Conservation (phyloP, 345 rosid species). For the Aquilaria yunnanensis region DNA sequence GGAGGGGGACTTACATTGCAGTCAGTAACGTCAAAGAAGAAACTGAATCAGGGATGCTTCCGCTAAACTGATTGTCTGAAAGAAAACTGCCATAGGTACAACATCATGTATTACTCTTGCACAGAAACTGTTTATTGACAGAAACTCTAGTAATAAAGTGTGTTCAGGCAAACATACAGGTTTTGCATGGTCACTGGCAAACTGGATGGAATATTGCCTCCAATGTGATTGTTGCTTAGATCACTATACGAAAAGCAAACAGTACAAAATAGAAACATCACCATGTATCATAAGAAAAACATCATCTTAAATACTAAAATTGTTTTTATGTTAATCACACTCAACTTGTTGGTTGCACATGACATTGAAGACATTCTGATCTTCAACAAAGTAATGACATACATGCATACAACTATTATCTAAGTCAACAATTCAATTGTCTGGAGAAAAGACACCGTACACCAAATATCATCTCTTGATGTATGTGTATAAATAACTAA, state of each 20-base stretch:
- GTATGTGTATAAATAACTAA: no score
- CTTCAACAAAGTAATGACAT: no score
- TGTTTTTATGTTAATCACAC: no score
- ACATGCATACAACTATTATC: no score
- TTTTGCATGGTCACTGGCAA: slow-evolving; percentile 70
- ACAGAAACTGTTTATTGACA: neutral
- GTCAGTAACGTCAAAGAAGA: slow-evolving; percentile 51
- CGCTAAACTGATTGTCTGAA: slow-evolving; percentile 78
- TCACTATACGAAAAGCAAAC: slow-evolving; percentile 46
- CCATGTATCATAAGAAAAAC: neutral
- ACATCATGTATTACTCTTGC: slow-evolving; percentile 25
- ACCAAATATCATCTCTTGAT: no score
- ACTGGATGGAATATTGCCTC: slow-evolving; percentile 80
- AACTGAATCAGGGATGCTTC: slow-evolving; percentile 83
- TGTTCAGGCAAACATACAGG: slow-evolving; percentile 36
- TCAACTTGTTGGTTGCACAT: no score
- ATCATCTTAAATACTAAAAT: no score
- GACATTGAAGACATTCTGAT: no score
- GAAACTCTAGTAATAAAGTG: slow-evolving; percentile 2
- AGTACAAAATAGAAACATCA: slow-evolving; percentile 5
- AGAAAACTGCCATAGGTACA: slow-evolving; percentile 78
- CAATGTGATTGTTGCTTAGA: slow-evolving; percentile 85
- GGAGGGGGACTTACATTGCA: slow-evolving; percentile 52
- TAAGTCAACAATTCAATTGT: no score
- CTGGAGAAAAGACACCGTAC: no score